phyloP scores from a whole-genome alignment of 768 basidiomycete genomes.

The Lactarius hatsudake region DNA sequence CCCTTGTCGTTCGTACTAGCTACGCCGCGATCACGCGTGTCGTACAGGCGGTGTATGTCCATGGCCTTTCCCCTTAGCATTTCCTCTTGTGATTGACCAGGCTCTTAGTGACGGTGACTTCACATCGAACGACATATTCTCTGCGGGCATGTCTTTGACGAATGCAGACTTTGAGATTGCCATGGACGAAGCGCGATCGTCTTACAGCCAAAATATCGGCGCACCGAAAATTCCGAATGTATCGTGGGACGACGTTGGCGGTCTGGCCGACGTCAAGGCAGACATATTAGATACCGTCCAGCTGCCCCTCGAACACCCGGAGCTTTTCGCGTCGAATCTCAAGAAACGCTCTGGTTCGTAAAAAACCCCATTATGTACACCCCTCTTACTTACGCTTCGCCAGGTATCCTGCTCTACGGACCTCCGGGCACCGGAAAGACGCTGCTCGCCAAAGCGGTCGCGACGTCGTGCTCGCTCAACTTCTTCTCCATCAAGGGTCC shows the following conservation, averaged over 20 bases:
- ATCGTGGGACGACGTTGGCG: constrained; percentile 97
- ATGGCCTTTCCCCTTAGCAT: neutral
- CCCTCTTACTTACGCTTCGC: neutral
- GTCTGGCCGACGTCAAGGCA: constrained; percentile 78
- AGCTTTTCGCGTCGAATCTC: constrained; percentile 83
- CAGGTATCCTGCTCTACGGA: constrained; percentile 89
- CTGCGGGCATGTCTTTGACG: constrained; percentile 45
- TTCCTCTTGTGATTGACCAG: neutral
- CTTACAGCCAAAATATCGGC: constrained; percentile 92
- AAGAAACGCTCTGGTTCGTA: constrained; percentile 92
- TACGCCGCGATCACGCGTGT: constrained; percentile 54
- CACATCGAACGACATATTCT: constrained; percentile 32
- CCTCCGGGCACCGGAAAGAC: constrained; percentile 98
- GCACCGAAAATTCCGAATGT: constrained; percentile 95
- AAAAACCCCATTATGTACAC: neutral
- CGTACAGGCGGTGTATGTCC: constrained; percentile 14
- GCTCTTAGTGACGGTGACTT: constrained; percentile 28
- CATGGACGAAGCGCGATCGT: constrained; percentile 64
- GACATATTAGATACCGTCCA: constrained; percentile 97
- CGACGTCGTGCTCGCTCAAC: constrained; percentile 91
- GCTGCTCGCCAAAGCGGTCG: constrained; percentile 91
- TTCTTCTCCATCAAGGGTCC: constrained; percentile 98
- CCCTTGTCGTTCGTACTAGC: constrained; percentile 61
- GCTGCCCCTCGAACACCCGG: constrained; percentile 85
- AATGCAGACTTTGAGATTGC: constrained; percentile 71